phyloP scores from a whole-genome alignment of 495 filamentous ascomycete species.

The Aspergillus sclerotiicarbonarius region DNA sequence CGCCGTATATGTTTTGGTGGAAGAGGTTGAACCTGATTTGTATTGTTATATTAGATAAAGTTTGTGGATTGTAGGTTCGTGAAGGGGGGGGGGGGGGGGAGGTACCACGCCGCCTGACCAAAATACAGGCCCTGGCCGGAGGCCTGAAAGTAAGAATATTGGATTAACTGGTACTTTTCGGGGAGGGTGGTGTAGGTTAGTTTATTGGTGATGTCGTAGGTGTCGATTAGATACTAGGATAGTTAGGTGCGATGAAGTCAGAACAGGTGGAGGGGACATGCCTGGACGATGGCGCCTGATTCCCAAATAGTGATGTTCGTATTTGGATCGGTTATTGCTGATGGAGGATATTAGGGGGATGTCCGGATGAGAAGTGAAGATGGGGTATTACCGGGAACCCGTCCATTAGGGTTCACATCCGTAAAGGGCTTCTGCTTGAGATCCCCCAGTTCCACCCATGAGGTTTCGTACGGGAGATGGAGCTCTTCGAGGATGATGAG shows the following conservation, averaged over 20 bases:
- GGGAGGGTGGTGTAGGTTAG: slow-evolving; percentile 42
- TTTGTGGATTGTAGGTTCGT: slow-evolving; percentile 42
- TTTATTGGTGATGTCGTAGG: slow-evolving; percentile 56
- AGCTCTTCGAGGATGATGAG: slow-evolving; percentile 58
- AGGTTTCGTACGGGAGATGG: slow-evolving; percentile 45
- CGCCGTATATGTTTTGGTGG: neutral
- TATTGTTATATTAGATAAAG: neutral
- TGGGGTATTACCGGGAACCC: slow-evolving; percentile 26
- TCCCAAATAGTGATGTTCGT: slow-evolving; percentile 59
- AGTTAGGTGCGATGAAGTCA: neutral
- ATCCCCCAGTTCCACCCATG: slow-evolving; percentile 37
- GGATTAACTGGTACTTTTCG: slow-evolving; percentile 44
- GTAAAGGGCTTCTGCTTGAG: slow-evolving; percentile 51
- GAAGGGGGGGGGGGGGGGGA: slow-evolving; percentile 28
- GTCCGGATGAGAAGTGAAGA: neutral
- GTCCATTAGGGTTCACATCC: slow-evolving; percentile 63
- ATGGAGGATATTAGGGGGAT: neutral
- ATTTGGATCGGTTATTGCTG: slow-evolving; percentile 57
- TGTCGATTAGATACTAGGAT: slow-evolving; percentile 52
- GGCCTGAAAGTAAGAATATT: slow-evolving; percentile 59
- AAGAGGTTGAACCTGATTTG: slow-evolving; percentile 1
- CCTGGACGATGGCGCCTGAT: slow-evolving; percentile 59
- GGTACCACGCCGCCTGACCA: slow-evolving; percentile 50
- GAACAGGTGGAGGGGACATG: neutral
- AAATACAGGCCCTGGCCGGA: slow-evolving; percentile 61